These are phyloP conservation scores for Aspergillus pseudonomiae DNA, from an alignment of 2,329 filamentous ascomycete genomes.

Conservation along the genomic window DNA sequence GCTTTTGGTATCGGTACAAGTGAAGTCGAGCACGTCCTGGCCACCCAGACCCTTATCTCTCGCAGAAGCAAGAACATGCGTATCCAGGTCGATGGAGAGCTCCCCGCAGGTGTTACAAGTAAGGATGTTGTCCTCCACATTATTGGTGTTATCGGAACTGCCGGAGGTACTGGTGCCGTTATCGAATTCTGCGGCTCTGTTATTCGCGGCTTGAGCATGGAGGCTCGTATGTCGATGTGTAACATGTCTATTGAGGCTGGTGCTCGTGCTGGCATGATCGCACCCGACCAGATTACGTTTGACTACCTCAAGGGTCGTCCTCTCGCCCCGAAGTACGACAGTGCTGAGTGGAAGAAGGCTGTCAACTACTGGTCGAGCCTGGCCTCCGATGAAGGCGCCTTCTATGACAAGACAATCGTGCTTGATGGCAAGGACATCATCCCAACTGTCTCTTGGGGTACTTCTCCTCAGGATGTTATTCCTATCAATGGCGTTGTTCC, in stretches of 20 bases:
- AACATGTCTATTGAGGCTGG: conserved; percentile 99
- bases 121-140: conserved; percentile 94
- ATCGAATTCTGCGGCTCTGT: conserved; percentile 98
- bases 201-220: conserved; percentile 87
- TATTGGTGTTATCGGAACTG: conserved; percentile 92
- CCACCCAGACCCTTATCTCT: conserved; percentile 92
- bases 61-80: conserved; percentile 98
- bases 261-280: conserved; percentile 94
- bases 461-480: conserved; percentile 93
- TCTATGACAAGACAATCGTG: conserved; percentile 85
- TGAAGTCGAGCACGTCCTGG: conserved; percentile 97
- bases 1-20: conserved; percentile 98
- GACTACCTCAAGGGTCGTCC: conserved; percentile 93
- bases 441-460: conserved; percentile 95
- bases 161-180: conserved; percentile 89
- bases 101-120: conserved; percentile 87
- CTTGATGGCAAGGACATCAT: conserved; percentile 92
- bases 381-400: conserved; percentile 82
- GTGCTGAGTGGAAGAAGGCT: conserved; percentile 87
- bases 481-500: conserved; percentile 91
- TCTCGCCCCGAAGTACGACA: conserved; percentile 80
- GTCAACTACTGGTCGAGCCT: conserved; percentile 84
- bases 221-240: conserved; percentile 98
- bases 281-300: conserved; percentile 90
- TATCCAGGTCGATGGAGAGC: conserved; percentile 88